Evolutionary conservation across 2,329 filamentous ascomycete species (phyloP).

Genomic region (Rhynchosporium agropyri): DNA sequence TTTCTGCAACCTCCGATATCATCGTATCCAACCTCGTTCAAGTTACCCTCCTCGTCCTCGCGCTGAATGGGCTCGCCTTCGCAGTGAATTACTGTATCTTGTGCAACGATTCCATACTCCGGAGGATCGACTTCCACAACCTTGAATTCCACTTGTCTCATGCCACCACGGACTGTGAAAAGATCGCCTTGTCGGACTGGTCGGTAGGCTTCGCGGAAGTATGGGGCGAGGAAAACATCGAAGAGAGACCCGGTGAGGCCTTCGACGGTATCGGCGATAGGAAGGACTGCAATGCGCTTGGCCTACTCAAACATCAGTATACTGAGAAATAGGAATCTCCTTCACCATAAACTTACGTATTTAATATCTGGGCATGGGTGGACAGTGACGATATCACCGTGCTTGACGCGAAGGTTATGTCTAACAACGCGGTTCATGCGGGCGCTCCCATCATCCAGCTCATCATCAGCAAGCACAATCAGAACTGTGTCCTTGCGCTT

Average conservation of each 20-base stretch:
- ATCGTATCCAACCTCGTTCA: conserved; percentile 98
- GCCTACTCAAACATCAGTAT: conserved; percentile 59
- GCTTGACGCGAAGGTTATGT: conserved; percentile 98
- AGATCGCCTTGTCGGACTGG: conserved; percentile 96
- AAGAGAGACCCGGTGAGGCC: conserved; percentile 97
- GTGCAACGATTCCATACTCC: conserved; percentile 97
- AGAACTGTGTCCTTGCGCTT: conserved; percentile 99
- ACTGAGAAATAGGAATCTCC: background rate
- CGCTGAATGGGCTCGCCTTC: conserved; percentile 97
- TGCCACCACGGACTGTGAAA: conserved; percentile 95
- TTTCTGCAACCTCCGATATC: conserved; percentile 99
- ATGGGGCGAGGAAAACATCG: conserved; percentile 98
- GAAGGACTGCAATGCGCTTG: conserved; percentile 97
- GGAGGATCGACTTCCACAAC: conserved; percentile 98
- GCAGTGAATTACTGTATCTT: conserved; percentile 98
- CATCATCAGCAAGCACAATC: conserved; percentile 96
- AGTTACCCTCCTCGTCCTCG: conserved; percentile 97
- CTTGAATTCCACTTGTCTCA: conserved; percentile 99
- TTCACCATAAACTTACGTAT: conserved; percentile 72
- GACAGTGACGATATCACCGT: conserved; percentile 95
- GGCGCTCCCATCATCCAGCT: conserved; percentile 94
- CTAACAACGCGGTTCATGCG: conserved; percentile 98
- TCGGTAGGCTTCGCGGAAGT: conserved; percentile 98
- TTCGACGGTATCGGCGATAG: conserved; percentile 97
- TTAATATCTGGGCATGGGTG: conserved; percentile 99